These are phyloP conservation scores for Cyberlindnera misumaiensis DNA, from an alignment of 805 yeast species.

Conservation along the genomic window DNA sequence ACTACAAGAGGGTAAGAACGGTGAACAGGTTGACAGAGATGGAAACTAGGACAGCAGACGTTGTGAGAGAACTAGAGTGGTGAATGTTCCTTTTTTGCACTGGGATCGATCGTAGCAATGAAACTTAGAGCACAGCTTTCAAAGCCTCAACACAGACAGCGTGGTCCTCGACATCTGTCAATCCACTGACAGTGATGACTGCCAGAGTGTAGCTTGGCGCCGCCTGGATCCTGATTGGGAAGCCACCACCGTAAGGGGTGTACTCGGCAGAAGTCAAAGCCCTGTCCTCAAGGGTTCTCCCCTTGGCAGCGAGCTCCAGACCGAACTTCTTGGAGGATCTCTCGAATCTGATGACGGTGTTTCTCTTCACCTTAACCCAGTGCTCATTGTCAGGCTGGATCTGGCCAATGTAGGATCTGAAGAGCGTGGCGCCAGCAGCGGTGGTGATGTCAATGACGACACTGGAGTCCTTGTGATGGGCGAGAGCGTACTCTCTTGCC, in stretches of 20 bases:
- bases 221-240: constrained; percentile 36
- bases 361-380: constrained; percentile 47
- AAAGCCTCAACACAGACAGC: constrained; percentile 33
- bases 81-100: background rate
- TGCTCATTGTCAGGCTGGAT: constrained; percentile 42
- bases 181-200: constrained; percentile 48
- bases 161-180: constrained; percentile 51
- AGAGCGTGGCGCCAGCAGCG: constrained; percentile 38
- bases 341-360: constrained; percentile 40
- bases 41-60: constrained; percentile 6
- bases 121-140: constrained; percentile 4
- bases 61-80: constrained; percentile 8
- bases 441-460: constrained; percentile 43
- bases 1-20: constrained; percentile 44
- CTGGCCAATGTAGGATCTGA: constrained; percentile 31
- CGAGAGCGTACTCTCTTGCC: constrained; percentile 31
- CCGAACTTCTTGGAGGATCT: constrained; percentile 44
- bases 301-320: constrained; percentile 31
- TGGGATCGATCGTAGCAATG: background rate
- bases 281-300: constrained; percentile 31
- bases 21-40: constrained; percentile 22
- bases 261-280: constrained; percentile 37
- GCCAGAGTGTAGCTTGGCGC: constrained; percentile 33
- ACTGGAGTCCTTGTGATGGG: constrained; percentile 19
- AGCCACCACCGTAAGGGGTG: constrained; percentile 52